Evolutionary conservation across 495 filamentous ascomycete species (phyloP).

Genomic region (Evernia prunastri): DNA sequence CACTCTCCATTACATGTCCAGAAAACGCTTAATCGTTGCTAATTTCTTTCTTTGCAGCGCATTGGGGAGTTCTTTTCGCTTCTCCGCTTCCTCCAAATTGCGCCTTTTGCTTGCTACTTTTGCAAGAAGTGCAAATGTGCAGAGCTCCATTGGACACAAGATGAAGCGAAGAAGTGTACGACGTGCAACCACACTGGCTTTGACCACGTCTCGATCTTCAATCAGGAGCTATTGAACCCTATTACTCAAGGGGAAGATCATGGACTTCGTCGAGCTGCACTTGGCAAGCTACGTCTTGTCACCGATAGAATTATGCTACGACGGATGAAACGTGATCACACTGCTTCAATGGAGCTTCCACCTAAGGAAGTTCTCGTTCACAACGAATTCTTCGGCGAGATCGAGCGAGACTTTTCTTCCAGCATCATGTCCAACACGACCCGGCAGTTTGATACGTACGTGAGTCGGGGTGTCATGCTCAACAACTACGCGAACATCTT

Average conservation of each 20-base stretch:
- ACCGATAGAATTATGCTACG: conserved; percentile 91
- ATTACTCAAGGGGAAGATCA: conserved; percentile 50
- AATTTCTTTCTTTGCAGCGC: conserved; percentile 47
- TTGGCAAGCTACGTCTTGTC: conserved; percentile 75
- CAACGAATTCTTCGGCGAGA: conserved; percentile 91
- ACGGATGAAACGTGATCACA: conserved; percentile 85
- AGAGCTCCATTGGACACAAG: conserved; percentile 74
- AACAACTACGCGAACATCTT: conserved; percentile 94
- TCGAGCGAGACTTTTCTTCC: conserved; percentile 88
- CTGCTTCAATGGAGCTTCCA: conserved; percentile 87
- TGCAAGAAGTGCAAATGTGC: conserved; percentile 79
- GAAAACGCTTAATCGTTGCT: neutral
- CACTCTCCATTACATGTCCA: neutral
- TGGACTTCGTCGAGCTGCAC: conserved; percentile 54
- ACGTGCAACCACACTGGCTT: conserved; percentile 64
- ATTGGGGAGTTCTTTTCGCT: conserved; percentile 97
- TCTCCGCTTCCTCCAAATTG: conserved; percentile 78
- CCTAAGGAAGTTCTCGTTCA: conserved; percentile 88
- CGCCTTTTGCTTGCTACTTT: conserved; percentile 86
- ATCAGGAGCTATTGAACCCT: conserved; percentile 87
- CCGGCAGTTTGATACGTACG: conserved; percentile 89
- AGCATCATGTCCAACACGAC: conserved; percentile 89
- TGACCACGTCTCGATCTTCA: conserved; percentile 90
- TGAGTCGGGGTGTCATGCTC: conserved; percentile 85
- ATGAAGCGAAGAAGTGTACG: conserved; percentile 59